Conservation (phyloP, 2,329 filamentous ascomycete species). For the Nothomitra cinnamomea region DNA sequence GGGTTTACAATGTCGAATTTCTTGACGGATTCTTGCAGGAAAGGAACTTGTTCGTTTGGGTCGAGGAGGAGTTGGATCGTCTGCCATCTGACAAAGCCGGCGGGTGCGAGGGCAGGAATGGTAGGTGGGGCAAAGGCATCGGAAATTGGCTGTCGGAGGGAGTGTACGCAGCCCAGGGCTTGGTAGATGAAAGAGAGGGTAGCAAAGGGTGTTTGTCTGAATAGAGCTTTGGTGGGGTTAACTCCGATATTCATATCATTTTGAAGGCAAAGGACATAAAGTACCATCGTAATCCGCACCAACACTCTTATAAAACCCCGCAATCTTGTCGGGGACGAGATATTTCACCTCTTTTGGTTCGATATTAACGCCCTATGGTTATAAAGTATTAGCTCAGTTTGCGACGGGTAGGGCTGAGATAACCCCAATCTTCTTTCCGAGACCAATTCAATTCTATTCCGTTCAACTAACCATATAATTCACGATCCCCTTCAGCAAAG, state of each 20-base stretch:
- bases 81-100: slow-evolving; percentile 87
- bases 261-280: not conserved
- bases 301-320: slow-evolving; percentile 59
- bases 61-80: slow-evolving; percentile 76
- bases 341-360: slow-evolving; percentile 36
- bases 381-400: slow-evolving; percentile 8
- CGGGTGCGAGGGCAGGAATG: slow-evolving; percentile 64
- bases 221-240: slow-evolving; percentile 34
- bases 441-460: slow-evolving; percentile 8
- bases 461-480: slow-evolving; percentile 47
- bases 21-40: slow-evolving; percentile 63
- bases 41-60: slow-evolving; percentile 74
- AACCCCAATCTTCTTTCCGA: slow-evolving; percentile 16
- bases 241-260: no score
- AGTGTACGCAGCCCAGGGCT: slow-evolving; percentile 78
- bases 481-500: slow-evolving; percentile 50
- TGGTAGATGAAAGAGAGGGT: slow-evolving; percentile 87
- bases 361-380: slow-evolving; percentile 35
- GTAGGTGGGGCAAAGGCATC: slow-evolving; percentile 58
- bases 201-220: slow-evolving; percentile 53
- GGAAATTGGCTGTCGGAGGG: slow-evolving; percentile 49
- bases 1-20: slow-evolving; percentile 63
- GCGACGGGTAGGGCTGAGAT: not conserved
- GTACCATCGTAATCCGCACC: slow-evolving; percentile 53
- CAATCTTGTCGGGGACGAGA: slow-evolving; percentile 51